A percentile compares a stretch with the other conserved stretches of the same genome.
Evolutionary conservation across 306 rosid species (phyloP).

Genomic region (Citrullus amarus): DNA sequence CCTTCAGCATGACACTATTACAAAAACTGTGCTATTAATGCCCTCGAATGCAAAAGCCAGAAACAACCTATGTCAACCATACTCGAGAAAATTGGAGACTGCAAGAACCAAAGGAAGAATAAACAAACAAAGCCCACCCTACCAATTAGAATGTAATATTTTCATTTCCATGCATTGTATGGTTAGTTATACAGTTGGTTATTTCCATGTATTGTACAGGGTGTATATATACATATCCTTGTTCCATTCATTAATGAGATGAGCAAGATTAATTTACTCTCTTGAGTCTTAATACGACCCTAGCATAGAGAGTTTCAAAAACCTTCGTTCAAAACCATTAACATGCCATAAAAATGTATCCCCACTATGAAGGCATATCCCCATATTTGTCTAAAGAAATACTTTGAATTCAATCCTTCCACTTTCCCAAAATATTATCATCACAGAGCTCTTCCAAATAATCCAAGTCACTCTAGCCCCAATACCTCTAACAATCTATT

Average conservation of each 20-base stretch:
- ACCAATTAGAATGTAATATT: no score
- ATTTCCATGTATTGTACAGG: no score
- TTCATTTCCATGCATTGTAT: no score
- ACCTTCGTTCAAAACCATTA: background rate
- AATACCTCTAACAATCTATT: background rate
- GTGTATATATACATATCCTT: no score
- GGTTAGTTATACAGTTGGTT: no score
- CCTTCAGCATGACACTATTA: background rate
- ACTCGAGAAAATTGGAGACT: background rate
- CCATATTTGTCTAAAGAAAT: background rate
- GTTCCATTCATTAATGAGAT: no score
- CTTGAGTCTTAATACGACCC: background rate
- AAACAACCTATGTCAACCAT: background rate
- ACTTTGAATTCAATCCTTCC: background rate
- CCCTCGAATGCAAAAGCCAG: background rate
- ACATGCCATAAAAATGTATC: background rate
- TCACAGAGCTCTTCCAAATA: background rate
- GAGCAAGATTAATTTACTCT: no score
- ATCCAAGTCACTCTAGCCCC: background rate
- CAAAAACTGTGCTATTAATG: background rate
- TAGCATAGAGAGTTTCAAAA: background rate
- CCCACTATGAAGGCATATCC: background rate
- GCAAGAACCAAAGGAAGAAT: background rate
- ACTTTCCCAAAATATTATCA: background rate
- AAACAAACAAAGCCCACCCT: background rate